A percentile compares a stretch with the other conserved stretches of the same genome.
Evolutionary conservation across 2,329 filamentous ascomycete genomes (phyloP).

Genomic region (Catunica adiposa): DNA sequence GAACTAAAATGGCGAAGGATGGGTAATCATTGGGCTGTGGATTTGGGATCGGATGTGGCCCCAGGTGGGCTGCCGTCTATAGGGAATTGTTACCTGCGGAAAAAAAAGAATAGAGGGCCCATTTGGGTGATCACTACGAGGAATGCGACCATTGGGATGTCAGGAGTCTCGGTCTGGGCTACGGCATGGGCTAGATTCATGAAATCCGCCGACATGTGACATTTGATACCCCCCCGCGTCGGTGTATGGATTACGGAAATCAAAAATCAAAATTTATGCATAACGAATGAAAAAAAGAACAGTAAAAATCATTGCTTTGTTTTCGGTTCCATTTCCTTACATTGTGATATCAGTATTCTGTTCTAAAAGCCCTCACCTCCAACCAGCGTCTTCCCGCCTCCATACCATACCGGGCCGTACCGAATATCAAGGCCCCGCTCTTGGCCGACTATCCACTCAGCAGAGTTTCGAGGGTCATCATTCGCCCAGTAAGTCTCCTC

Average conservation of each 20-base stretch:
- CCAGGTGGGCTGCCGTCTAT: conserved; percentile 25
- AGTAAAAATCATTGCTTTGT: neutral
- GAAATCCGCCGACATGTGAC: too few species aligned
- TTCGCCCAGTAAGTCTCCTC: conserved; percentile 20
- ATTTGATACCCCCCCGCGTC: too few species aligned
- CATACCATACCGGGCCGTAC: conserved; percentile 72
- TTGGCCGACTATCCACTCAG: conserved; percentile 74
- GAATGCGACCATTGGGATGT: too few species aligned
- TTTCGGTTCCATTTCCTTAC: neutral
- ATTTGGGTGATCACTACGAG: neutral
- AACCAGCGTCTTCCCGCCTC: conserved; percentile 55
- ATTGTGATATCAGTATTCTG: conserved; percentile 6
- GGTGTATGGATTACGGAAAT: neutral
- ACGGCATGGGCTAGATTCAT: too few species aligned
- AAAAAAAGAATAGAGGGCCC: neutral
- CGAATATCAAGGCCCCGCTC: conserved; percentile 65
- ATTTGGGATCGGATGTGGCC: conserved; percentile 20
- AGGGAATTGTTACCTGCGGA: conserved; percentile 22
- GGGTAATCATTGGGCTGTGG: conserved; percentile 25
- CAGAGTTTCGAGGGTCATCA: conserved; percentile 49
- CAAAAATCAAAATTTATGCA: neutral
- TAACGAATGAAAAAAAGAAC: conserved; percentile 5
- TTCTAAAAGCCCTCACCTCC: conserved; percentile 44
- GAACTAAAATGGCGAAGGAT: conserved; percentile 27
- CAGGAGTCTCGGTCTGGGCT: too few species aligned